A percentile compares a stretch with the other conserved stretches of the same genome.
Conservation (phyloP, 106 monocot species). For the Vanilla planifolia region DNA sequence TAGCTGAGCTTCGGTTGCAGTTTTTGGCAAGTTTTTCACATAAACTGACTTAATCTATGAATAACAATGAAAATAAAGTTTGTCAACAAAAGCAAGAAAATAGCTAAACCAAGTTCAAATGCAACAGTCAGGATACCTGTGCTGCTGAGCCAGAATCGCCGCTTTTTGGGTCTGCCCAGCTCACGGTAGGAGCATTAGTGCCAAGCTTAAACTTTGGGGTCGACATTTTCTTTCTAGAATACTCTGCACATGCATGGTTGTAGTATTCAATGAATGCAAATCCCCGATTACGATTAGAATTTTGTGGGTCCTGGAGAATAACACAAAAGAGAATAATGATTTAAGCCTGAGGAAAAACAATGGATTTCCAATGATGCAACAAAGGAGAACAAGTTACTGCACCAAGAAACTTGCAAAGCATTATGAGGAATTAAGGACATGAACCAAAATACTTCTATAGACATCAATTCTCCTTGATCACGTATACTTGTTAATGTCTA, state of each 20-base stretch:
- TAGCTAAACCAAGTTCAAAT: background rate
- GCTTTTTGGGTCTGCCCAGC: conserved; percentile 88
- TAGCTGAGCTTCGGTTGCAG: conserved; percentile 72
- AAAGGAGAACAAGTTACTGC: background rate
- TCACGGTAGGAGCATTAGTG: conserved; percentile 75
- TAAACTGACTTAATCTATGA: conserved; percentile 84
- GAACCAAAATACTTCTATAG: background rate
- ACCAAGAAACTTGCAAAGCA: background rate
- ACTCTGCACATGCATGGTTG: conserved; percentile 95
- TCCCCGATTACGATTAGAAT: conserved; percentile 65
- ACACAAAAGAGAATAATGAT: background rate
- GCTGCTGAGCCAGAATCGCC: conserved; percentile 50
- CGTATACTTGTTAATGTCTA: background rate
- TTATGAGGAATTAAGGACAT: background rate
- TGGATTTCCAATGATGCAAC: background rate
- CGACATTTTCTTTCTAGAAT: conserved; percentile 82
- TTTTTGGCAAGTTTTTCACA: conserved; percentile 88
- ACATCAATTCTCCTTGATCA: background rate
- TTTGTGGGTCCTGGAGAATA: conserved; percentile 52
- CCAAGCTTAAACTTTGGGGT: conserved; percentile 76
- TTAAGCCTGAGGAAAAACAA: conserved; percentile 1
- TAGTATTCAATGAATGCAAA: conserved; percentile 92
- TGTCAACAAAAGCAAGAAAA: background rate
- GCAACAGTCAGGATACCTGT: conserved; percentile 38
- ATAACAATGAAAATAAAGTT: background rate